A percentile compares a stretch with the other conserved stretches of the same genome.
These are phyloP conservation scores for Castanea sativa DNA, from an alignment of 306 rosid species.

Conservation along the genomic window DNA sequence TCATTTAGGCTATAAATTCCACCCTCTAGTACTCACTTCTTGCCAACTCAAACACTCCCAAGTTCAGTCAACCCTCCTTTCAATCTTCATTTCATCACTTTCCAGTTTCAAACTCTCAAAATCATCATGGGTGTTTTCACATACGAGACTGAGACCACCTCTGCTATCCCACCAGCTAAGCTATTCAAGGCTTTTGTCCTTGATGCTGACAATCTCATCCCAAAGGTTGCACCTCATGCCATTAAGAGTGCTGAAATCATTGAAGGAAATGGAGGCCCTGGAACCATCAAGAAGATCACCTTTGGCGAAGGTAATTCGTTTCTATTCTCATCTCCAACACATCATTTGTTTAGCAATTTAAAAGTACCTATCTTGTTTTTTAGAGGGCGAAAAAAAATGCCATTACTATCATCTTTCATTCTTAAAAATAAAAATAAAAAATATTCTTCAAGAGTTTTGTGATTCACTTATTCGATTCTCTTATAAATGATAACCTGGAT, in stretches of 20 bases:
- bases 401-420: too few relatives aligned
- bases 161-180: slow-evolving; percentile 20
- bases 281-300: slow-evolving; percentile 38
- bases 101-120: neutral
- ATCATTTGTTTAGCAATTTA: neutral
- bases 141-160: slow-evolving; percentile 13
- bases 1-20: neutral
- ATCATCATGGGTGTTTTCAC: slow-evolving; percentile 33
- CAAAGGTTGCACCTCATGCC: slow-evolving; percentile 31
- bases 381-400: too few relatives aligned
- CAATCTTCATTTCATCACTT: neutral
- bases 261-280: slow-evolving; percentile 37
- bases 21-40: neutral
- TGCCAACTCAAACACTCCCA: neutral
- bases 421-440: too few relatives aligned
- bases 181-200: slow-evolving; percentile 38
- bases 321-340: neutral
- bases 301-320: slow-evolving; percentile 24
- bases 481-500: too few relatives aligned
- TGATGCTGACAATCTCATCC: slow-evolving; percentile 32
- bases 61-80: neutral
- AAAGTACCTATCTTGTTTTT: too few relatives aligned
- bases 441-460: too few relatives aligned
- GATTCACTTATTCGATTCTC: too few relatives aligned
- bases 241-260: slow-evolving; percentile 16